Conservation (phyloP, 208 protist genomes). For the Trypanosoma platydactyli region DNA sequence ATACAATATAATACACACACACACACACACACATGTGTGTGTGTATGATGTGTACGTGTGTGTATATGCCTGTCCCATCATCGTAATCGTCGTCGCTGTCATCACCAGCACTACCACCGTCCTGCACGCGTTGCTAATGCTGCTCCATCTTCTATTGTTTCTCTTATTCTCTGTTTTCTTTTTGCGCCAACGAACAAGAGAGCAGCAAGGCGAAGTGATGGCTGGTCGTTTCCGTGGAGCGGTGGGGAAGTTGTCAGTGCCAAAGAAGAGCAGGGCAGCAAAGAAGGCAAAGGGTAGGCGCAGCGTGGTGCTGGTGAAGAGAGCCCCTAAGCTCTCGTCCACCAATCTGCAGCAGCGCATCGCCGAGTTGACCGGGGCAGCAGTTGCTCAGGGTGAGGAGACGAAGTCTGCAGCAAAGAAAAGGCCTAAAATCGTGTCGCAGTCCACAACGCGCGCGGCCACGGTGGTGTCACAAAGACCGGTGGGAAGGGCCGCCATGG, state of each 20-base stretch:
- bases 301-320: conserved; percentile 64
- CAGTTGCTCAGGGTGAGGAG: background rate
- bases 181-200: background rate
- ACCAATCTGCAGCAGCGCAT: conserved; percentile 60
- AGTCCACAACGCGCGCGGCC: background rate
- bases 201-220: conserved; percentile 34
- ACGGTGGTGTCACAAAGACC: conserved; percentile 33
- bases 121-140: too few species aligned
- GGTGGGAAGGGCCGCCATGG: conserved; percentile 59
- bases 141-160: too few species aligned
- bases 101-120: too few species aligned
- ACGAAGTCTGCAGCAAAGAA: background rate
- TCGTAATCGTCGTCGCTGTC: too few species aligned
- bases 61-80: too few species aligned
- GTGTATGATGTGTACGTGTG: too few species aligned
- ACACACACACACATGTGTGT: too few species aligned
- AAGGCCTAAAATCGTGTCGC: conserved; percentile 9
- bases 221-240: conserved; percentile 79
- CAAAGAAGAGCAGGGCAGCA: conserved; percentile 53
- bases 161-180: background rate
- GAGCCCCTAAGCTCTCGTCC: conserved; percentile 62
- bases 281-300: conserved; percentile 57
- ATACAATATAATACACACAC: too few species aligned
- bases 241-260: conserved; percentile 64
- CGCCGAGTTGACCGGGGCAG: conserved; percentile 47